Conservation (phyloP, 257 asterid genomes). For the Anisodus tanguticus region DNA sequence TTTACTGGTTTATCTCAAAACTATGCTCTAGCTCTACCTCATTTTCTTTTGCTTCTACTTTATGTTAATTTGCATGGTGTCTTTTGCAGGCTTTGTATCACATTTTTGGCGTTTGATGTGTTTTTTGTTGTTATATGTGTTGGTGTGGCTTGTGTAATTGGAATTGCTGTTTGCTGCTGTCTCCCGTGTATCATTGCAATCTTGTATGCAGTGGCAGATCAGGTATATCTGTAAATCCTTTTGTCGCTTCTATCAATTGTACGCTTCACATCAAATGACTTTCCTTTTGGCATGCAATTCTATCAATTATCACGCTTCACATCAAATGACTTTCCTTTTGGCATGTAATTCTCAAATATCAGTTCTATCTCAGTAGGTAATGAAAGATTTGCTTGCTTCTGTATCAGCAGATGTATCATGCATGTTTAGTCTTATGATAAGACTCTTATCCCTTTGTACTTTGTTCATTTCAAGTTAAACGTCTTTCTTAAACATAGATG, state of each 20-base stretch:
- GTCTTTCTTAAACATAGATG: neutral
- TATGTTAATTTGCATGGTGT: constrained; percentile 28
- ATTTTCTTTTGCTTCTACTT: constrained; percentile 42
- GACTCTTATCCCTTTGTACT: neutral
- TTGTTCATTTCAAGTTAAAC: neutral
- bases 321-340: constrained; percentile 2
- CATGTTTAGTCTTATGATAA: neutral
- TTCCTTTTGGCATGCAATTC: too few relatives aligned
- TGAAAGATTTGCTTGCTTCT: neutral
- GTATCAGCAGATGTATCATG: neutral
- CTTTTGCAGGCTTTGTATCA: constrained; percentile 86
- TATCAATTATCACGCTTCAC: too few relatives aligned
- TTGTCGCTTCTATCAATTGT: neutral
- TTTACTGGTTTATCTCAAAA: constrained; percentile 86
- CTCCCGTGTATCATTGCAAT: constrained; percentile 93
- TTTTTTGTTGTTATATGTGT: constrained; percentile 93
- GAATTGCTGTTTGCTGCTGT: constrained; percentile 98
- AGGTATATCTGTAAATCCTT: constrained; percentile 51
- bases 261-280: neutral
- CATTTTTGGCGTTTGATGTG: constrained; percentile 95
- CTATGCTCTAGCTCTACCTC: constrained; percentile 65
- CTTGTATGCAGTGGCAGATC: constrained; percentile 97
- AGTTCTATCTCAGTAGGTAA: neutral
- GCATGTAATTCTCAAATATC: neutral
- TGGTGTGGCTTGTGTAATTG: constrained; percentile 92